Conservation (phyloP, 495 filamentous ascomycete species). For the Penicillium coffeae region DNA sequence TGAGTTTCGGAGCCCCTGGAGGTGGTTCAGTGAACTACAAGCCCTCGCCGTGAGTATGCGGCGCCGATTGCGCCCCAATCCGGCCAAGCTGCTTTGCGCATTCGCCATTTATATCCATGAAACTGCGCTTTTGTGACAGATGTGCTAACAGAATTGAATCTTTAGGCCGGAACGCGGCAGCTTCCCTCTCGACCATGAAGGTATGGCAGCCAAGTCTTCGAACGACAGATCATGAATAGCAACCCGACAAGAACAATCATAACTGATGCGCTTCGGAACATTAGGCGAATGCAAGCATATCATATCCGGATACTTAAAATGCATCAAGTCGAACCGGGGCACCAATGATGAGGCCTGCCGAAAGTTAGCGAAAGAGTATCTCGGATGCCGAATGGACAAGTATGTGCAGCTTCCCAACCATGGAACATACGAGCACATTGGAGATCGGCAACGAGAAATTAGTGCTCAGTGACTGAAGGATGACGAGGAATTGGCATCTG, state of each 20-base stretch:
- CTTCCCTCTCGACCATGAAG: constrained; percentile 95
- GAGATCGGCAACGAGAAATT: too few species aligned
- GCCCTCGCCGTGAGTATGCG: constrained; percentile 66
- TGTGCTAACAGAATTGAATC: not conserved
- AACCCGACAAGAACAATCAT: not conserved
- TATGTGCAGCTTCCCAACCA: constrained; percentile 39
- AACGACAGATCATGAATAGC: not conserved
- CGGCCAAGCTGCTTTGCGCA: not conserved
- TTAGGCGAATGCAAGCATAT: constrained; percentile 89
- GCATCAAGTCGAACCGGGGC: constrained; percentile 75
- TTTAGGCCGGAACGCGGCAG: constrained; percentile 85
- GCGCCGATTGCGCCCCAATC: not conserved
- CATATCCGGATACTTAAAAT: constrained; percentile 77
- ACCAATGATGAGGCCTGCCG: constrained; percentile 85
- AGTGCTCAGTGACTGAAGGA: too few species aligned
- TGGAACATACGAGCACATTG: not conserved
- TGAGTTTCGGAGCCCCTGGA: constrained; percentile 77
- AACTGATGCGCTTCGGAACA: not conserved
- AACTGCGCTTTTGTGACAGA: not conserved
- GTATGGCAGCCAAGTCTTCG: constrained; percentile 35
- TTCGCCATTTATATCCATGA: not conserved
- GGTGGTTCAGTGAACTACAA: constrained; percentile 63
- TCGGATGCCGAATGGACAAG: constrained; percentile 93
- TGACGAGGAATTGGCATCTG: too few species aligned
- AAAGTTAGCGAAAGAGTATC: constrained; percentile 77